A percentile compares a stretch with the other conserved stretches of the same genome.
These are phyloP conservation scores for Botrytis squamosa DNA, from an alignment of 2,329 filamentous ascomycete species.

Conservation along the genomic window DNA sequence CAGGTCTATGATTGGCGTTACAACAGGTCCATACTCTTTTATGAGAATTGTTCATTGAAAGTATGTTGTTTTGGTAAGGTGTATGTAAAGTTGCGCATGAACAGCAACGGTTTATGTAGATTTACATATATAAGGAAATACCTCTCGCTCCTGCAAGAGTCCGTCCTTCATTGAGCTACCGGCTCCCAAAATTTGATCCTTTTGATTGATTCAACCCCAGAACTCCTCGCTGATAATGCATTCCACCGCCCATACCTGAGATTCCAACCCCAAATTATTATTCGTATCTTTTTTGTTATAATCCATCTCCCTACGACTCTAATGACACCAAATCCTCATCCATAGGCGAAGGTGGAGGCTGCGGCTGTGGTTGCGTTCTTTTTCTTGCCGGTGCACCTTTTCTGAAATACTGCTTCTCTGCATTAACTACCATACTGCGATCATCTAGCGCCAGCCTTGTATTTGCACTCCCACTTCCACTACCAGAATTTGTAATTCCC, in stretches of 20 bases:
- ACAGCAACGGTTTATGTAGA: constrained; percentile 7
- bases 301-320: constrained; percentile 8
- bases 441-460: constrained; percentile 48
- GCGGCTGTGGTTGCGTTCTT: constrained; percentile 22
- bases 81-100: constrained; percentile 3
- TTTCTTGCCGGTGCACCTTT: constrained; percentile 40
- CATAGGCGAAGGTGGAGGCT: neutral
- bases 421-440: constrained; percentile 64
- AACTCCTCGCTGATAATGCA: constrained; percentile 17
- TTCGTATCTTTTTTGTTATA: neutral
- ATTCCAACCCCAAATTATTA: constrained; percentile 10
- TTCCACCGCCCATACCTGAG: neutral
- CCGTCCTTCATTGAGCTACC: neutral
- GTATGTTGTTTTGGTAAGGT: neutral
- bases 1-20: constrained; percentile 1
- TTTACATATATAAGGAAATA: constrained; percentile 3
- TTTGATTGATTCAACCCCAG: constrained; percentile 6
- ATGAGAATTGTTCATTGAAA: neutral
- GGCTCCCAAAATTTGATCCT: neutral
- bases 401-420: constrained; percentile 52
- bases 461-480: constrained; percentile 29
- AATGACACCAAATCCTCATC: constrained; percentile 14
- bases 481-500: constrained; percentile 23
- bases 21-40: neutral
- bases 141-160: neutral